Base-by-base conservation (phyloP, 805 yeast species). In the Saturnispora besseyi region DNA sequence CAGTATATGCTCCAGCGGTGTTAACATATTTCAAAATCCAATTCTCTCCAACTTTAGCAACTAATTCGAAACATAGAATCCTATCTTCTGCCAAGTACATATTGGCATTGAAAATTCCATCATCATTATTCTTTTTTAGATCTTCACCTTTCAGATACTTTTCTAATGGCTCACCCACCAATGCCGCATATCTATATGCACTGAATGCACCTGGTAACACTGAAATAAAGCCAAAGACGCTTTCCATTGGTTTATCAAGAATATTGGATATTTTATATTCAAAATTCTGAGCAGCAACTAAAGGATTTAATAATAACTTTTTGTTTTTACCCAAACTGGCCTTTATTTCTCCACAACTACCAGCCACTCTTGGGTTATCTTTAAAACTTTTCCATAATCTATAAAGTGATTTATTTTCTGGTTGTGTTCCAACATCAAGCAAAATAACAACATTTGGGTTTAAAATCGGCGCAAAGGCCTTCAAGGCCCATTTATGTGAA, bases 61-160 rank as follows among this genome's bases (percentile, higher is more conserved):
- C 95, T 46, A 91, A 74, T 67, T 91, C 98, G 70, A 87, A 91
- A 75, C 98, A 93, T 57, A 91, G 71, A 49, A 91, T 88, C 67
- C 98, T 79, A 68, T 93, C 99, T 68, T 91, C 98, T 6, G 99
- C 99, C 50, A 91, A 75, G 66, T 90, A 93, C 98, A 93, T 91
- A 65, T 91, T 91, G 3, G 96, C 84, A 36, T 91, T 87, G 72
- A 91, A 93, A 47, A 91, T 81, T 41, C 96, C 95, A 32, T 81
- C 78, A 41, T 80, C 78, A 30, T 72, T 71, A 4, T 63, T 59
- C 51, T 82, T 83, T 52, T 79, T 84, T 55, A 90, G 72, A 51
- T 82, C 84, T 65, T 91, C 97, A 56, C 98, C 98, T 65, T 88
- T 87, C 67, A 93, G 84, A 64, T 91, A 91, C 63, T 88, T 87